Base-by-base conservation (phyloP, 83 land plant species). In the Diphasiastrum complanatum region DNA sequence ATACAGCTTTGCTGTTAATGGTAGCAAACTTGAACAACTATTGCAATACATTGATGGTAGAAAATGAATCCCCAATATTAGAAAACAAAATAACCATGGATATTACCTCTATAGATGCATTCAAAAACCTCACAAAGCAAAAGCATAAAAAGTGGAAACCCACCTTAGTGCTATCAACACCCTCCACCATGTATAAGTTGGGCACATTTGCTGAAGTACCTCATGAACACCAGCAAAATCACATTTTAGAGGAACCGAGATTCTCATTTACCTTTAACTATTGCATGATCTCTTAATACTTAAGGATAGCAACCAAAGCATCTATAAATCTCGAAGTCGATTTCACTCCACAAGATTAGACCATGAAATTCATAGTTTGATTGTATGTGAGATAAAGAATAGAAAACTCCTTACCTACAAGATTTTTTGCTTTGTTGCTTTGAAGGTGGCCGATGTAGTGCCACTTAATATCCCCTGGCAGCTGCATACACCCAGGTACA, bases 391-490 rank as follows among this genome's bases (percentile, higher is more conserved):
- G 31, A 33, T 28, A 14, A 0, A 64, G 14, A 60, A 38, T n/a
- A n/a, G n/a, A n/a, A n/a, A n/a, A n/a, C 43, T 51, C 64, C 70
- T 62, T 71, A 90, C 97, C 70, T 20, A 90, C 58, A 38, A 90
- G 82, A 29, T 85, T 4, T 67, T 85, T 91, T 26, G 81, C 97
- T 70, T 91, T 91, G 74, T 91, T 91, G 80, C 90, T 91, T 56
- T 91, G 97, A 56, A 91, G 73, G 63, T 91, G 84, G 32, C 97
- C 97, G 55, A 87, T 67, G 43, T 84, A 91, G 75, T 91, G 95
- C 97, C 97, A 91, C 36, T 82, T 75, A 5, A 87, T 85, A 48
- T 91, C 97, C 34, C 57, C 78, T 18, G 97, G 97, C 58, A 91
- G 81, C 97, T 91, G 89, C 70, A 63, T 61, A 58, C 4, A 57